These are phyloP conservation scores for Histomonas meleagridis DNA, from an alignment of 208 protist species.

Conservation along the genomic window DNA sequence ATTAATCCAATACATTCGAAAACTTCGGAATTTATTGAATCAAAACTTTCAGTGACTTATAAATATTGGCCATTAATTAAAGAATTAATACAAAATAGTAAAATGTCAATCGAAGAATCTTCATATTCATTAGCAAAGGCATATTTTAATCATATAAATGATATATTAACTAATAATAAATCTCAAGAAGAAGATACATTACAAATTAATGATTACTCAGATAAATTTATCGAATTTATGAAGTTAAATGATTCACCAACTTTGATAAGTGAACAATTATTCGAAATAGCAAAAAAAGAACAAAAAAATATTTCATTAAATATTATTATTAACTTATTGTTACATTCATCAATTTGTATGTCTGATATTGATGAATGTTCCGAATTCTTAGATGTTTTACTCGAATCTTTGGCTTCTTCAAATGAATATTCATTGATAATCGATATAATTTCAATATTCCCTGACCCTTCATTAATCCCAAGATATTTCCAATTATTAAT, in stretches of 20 bases:
- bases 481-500: not conserved
- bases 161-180: not conserved
- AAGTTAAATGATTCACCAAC: not conserved
- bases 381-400: not conserved
- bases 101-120: not conserved
- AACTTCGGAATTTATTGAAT: slow-evolving; percentile 27
- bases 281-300: not conserved
- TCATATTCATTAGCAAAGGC: not conserved
- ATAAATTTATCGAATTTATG: not conserved
- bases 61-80: not conserved
- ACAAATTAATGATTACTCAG: not conserved
- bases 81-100: not conserved
- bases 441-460: not conserved
- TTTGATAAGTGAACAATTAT: not conserved
- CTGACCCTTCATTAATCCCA: not conserved
- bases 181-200: not conserved
- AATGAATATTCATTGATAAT: not conserved
- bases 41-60: not conserved
- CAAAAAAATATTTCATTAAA: not conserved
- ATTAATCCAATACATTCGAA: not conserved
- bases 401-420: not conserved
- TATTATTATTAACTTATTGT: not conserved
- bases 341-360: not conserved
- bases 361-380: not conserved
- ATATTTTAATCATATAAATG: not conserved